phyloP scores from a whole-genome alignment of 2,329 filamentous ascomycete species.

The Claviceps monticola region DNA sequence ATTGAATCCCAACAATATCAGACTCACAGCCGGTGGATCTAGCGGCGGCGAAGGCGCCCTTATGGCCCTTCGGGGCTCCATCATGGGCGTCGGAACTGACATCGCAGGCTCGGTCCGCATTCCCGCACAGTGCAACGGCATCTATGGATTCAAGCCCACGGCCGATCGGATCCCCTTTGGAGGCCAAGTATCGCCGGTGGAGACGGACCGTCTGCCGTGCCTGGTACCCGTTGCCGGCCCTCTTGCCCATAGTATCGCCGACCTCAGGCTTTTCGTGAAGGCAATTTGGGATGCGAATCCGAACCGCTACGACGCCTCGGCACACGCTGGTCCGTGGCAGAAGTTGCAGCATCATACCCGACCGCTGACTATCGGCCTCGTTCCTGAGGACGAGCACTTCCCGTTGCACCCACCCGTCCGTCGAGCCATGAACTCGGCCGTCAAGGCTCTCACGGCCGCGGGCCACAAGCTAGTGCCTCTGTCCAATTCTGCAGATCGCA shows the following conservation, averaged over 20 bases:
- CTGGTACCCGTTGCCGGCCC: constrained; percentile 28
- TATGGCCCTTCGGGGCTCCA: constrained; percentile 12
- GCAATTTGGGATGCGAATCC: constrained; percentile 24
- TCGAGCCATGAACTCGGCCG: constrained; percentile 27
- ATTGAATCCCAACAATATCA: constrained; percentile 20
- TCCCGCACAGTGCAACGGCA: constrained; percentile 38
- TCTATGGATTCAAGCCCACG: constrained; percentile 41
- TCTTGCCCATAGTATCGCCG: constrained; percentile 24
- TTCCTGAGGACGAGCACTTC: constrained; percentile 30
- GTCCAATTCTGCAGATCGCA: constrained; percentile 7
- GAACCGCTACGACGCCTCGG: constrained; percentile 30
- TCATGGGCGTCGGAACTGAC: constrained; percentile 14
- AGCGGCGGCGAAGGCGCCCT: constrained; percentile 13
- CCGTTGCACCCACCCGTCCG: constrained; percentile 37
- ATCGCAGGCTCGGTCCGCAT: constrained; percentile 34
- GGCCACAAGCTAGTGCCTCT: constrained; percentile 32
- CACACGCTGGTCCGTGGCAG: constrained; percentile 32
- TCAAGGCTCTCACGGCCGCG: constrained; percentile 21
- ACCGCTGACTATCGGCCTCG: constrained; percentile 32
- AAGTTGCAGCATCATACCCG: constrained; percentile 7
- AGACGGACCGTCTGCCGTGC: neutral
- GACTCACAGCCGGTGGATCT: constrained; percentile 13
- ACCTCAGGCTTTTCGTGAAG: constrained; percentile 15
- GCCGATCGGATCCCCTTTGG: constrained; percentile 38
- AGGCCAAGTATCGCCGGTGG: constrained; percentile 12